Evolutionary conservation across 371 early-diverging fungal genomes (phyloP), one percentile per base, ranked within the genome.

Genomic region (Mucor irregularis): DNA sequence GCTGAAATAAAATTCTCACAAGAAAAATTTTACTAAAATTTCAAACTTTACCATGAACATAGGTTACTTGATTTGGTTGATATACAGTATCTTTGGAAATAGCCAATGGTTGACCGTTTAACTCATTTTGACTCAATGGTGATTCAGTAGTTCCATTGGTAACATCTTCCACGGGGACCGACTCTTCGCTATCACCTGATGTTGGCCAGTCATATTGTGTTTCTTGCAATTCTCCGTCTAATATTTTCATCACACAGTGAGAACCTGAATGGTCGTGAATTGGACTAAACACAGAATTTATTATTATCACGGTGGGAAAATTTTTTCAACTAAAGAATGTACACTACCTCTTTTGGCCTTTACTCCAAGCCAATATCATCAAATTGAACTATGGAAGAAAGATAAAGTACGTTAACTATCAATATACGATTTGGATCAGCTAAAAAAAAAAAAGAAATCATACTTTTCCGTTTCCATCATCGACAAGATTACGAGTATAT

Each of bases 201-300:
- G 53, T 48, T 0, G 95, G 95, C 90, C 90, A 91, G 29, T 87
- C 77, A 62, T 83, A 97, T 30, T 83, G 78, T 0, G 90, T 84
- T 67, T 97, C 97, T 53, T 80, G 66, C 31, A 97, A 76, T 58
- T 86, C 80, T 2, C 96, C 96, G 48, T 88, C 90, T 25, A 97
- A 79, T 28, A 96, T 74, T 68, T 96, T 95, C 90, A 97, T 90
- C 56, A 95, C 80, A 74, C 97, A 97, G 71, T 97, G 97, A 42
- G 94, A 88, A 40, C 87, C 86, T n/a, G 92, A 69, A 64, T 97
- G 97, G 72, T 95, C 92, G 69, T 96, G 96, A 70, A 96, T 93
- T 38, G 95, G 91, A 62, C 93, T 92, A 65, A 45, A 49, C 17
- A 49, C 52, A 39, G 52, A 44, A 42, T 47, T 17, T 42, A 47